Conservation (phyloP, 495 filamentous ascomycete species). For the Xylaria nigripes region DNA sequence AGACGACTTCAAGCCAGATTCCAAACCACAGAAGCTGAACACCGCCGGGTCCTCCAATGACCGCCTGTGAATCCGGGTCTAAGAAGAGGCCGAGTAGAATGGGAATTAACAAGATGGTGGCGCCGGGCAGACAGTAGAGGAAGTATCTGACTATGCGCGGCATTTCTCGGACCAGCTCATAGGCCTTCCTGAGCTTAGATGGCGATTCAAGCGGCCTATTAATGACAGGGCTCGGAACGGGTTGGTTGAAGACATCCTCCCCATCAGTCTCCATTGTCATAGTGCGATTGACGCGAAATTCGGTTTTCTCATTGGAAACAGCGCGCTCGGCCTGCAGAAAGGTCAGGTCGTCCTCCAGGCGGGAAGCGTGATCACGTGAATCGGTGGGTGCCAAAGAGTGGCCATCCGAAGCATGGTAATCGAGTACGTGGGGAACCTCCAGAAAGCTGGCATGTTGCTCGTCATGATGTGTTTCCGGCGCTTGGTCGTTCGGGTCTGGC, state of each 20-base stretch:
- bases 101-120: constrained; percentile 68
- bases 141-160: constrained; percentile 77
- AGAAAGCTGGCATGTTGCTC: constrained; percentile 14
- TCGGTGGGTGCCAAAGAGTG: constrained; percentile 14
- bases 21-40: constrained; percentile 83
- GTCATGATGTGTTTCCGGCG: background rate
- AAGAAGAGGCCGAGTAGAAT: constrained; percentile 69
- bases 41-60: constrained; percentile 60
- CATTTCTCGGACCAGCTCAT: constrained; percentile 54
- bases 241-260: constrained; percentile 77
- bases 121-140: constrained; percentile 74
- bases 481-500: background rate
- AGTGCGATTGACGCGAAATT: constrained; percentile 31
- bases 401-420: constrained; percentile 6
- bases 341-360: constrained; percentile 77
- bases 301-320: constrained; percentile 47
- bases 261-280: constrained; percentile 40
- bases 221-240: constrained; percentile 46
- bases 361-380: constrained; percentile 54
- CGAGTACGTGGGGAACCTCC: constrained; percentile 12
- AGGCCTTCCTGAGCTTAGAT: constrained; percentile 49
- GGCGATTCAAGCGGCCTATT: constrained; percentile 23
- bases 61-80: constrained; percentile 27
- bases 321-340: constrained; percentile 75
- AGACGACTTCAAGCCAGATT: constrained; percentile 90